These are phyloP conservation scores for Backusella australiensis DNA, from an alignment of 192 early-diverging fungal species.

Conservation along the genomic window DNA sequence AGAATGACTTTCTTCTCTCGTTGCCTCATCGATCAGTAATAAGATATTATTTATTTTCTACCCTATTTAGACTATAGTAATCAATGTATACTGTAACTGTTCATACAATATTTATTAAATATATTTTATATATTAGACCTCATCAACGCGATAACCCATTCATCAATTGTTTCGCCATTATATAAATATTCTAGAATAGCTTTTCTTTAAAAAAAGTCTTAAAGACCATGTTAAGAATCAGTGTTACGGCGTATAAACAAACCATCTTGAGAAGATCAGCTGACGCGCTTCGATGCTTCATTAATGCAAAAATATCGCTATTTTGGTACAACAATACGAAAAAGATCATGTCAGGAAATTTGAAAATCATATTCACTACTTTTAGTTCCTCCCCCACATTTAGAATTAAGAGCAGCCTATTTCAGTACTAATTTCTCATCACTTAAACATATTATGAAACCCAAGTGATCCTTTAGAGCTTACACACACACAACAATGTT, in stretches of 20 bases:
- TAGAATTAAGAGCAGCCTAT: neutral
- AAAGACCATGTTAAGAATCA: neutral
- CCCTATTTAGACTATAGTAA: no score
- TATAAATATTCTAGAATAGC: no score
- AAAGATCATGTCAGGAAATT: neutral
- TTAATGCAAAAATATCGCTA: neutral
- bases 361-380: neutral
- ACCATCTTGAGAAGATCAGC: neutral
- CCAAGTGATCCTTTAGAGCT: neutral
- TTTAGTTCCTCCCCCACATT: neutral
- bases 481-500: neutral
- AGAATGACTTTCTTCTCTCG: no score
- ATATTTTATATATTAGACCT: no score
- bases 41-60: no score
- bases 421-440: neutral
- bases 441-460: neutral
- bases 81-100: no score
- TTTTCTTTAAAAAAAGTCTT: neutral
- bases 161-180: no score
- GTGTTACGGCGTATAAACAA: neutral
- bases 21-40: no score
- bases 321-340: neutral
- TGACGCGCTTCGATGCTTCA: neutral
- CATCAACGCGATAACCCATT: no score
- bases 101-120: no score